phyloP scores from a whole-genome alignment of 352 stramenopile species.

The Phytopythium kandeliae region DNA sequence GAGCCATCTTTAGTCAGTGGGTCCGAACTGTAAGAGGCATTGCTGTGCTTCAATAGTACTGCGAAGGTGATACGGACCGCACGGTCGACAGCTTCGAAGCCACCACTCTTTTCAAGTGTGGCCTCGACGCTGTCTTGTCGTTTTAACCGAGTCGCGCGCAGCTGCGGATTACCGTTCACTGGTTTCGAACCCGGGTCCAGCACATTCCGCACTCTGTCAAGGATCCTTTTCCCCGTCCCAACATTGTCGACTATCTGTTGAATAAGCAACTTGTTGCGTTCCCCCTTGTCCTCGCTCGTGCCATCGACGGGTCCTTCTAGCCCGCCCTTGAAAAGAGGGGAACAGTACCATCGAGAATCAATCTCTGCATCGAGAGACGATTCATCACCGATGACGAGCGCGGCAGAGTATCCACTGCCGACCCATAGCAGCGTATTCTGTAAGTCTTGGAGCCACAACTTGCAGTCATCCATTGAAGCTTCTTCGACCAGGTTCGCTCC shows the following conservation, averaged over 20 bases:
- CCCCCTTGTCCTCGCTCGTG: conserved; percentile 5
- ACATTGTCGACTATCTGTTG: conserved; percentile 71
- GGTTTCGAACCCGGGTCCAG: conserved; percentile 41
- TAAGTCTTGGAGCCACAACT: conserved; percentile 50
- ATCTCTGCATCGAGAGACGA: conserved; percentile 7
- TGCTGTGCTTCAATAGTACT: conserved; percentile 75
- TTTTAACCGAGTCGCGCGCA: conserved; percentile 59
- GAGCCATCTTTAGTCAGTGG: conserved; percentile 52
- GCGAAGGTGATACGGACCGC: conserved; percentile 79
- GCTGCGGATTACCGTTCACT: conserved; percentile 46
- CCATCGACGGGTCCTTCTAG: conserved; percentile 22
- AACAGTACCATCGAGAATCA: conserved; percentile 42
- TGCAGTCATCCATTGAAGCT: not conserved
- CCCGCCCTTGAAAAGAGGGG: conserved; percentile 50
- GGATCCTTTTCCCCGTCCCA: conserved; percentile 67
- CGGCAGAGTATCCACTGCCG: conserved; percentile 55
- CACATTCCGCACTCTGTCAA: conserved; percentile 74
- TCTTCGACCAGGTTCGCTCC: not conserved
- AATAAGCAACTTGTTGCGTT: conserved; percentile 51
- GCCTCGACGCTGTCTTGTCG: conserved; percentile 82
- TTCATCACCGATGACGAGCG: conserved; percentile 43
- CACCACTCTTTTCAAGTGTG: conserved; percentile 78
- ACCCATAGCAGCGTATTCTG: conserved; percentile 59
- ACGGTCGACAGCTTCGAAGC: conserved; percentile 74
- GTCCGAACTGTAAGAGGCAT: conserved; percentile 64